Conservation (phyloP, 148 eudicot species). For the Gaultheria prostrata region DNA sequence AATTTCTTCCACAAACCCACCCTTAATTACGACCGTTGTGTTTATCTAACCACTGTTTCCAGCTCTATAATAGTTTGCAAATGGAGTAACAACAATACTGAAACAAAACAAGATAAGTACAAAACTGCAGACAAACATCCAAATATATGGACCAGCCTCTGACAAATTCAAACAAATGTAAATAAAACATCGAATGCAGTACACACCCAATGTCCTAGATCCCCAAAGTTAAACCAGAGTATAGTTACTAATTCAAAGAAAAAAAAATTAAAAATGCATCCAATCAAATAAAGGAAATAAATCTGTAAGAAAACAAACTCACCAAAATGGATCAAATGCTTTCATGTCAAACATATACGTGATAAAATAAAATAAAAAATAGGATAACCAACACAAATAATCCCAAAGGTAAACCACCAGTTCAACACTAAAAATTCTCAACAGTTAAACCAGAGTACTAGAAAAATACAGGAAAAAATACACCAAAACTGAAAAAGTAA, state of each 20-base stretch:
- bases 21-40: neutral
- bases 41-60: neutral
- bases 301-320: neutral
- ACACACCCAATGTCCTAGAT: conserved; percentile 1
- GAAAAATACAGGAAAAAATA: neutral
- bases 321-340: neutral
- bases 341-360: neutral
- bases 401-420: neutral
- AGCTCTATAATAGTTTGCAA: too few species aligned
- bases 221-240: neutral
- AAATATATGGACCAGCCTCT: neutral
- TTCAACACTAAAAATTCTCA: neutral
- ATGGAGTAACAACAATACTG: neutral
- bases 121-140: neutral
- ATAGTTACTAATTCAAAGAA: neutral
- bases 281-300: neutral
- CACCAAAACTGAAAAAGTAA: neutral
- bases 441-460: neutral
- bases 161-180: neutral
- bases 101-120: neutral
- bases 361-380: neutral
- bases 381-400: neutral
- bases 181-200: neutral
- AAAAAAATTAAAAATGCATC: too few species aligned
- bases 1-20: neutral